A percentile compares a stretch with the other conserved stretches of the same genome.
phyloP scores from a whole-genome alignment of 768 basidiomycete species.

The Dictyophora rubrovolvata region DNA sequence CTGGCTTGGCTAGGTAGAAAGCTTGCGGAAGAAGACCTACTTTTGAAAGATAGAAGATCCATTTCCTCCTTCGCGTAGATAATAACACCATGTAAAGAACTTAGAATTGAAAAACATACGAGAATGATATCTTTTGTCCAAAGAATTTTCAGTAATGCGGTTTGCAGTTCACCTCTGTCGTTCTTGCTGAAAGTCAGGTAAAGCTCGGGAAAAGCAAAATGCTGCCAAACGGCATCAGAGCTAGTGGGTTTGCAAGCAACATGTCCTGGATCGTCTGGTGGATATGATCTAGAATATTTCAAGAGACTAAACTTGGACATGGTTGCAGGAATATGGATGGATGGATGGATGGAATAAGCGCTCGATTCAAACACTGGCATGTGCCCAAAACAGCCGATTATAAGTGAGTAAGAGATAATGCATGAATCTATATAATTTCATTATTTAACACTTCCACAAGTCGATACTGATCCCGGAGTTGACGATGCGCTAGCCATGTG shows the following conservation, averaged over 20 bases:
- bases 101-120: background rate
- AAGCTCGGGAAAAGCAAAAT: constrained; percentile 3
- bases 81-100: background rate
- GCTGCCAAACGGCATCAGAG: constrained; percentile 5
- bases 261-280: background rate
- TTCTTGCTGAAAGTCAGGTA: background rate
- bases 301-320: background rate
- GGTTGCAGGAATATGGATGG: background rate
- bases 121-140: background rate
- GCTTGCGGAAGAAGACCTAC: background rate
- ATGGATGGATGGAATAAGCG: background rate
- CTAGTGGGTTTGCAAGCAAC: background rate
- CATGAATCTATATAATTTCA: background rate
- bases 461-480: constrained; percentile 81
- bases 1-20: background rate
- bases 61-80: background rate
- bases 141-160: background rate
- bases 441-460: constrained; percentile 27
- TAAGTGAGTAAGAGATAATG: constrained; percentile 40
- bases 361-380: background rate
- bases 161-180: background rate
- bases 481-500: constrained; percentile 77
- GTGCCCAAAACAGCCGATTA: constrained; percentile 34
- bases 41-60: constrained; percentile 1
- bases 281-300: constrained; percentile 7